Evolutionary conservation across 345 rosid species (phyloP), one percentile per base, ranked within the genome.

Genomic region (Eutrema heterophyllum): DNA sequence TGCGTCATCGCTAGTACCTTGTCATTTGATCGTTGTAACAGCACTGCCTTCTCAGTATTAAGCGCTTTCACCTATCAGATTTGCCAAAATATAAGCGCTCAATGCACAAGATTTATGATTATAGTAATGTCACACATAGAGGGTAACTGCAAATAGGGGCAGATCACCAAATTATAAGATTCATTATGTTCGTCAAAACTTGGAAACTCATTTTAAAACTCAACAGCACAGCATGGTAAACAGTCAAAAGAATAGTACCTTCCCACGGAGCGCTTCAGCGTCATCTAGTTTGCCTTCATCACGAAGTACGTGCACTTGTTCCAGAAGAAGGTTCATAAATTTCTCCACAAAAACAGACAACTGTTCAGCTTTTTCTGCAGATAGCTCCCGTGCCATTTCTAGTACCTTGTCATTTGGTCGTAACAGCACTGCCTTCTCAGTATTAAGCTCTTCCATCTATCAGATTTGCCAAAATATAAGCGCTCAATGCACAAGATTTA

Each of bases 271-370:
- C 44, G 98, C 98, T 85, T 96, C 97, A 78, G 99, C 99, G 86
- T 96, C 97, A 74, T 96, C 99, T 66, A 96, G 97, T 83, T 96
- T 92, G 55, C 98, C 99, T 77, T 87, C 91, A 84, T 96, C 99
- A 59, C 99, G 98, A 55, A 96, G 96, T 46, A 87, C 80, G 69
- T 96, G 98, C 66, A 92, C 99, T 83, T 96, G 99, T 76, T 85
- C 99, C 52, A n/a, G n/a, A n/a, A 96, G 85, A 51, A 92, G 84
- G 78, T 89, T 90, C 82, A 92, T 96, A 63, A 92, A 83, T 79
- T 92, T 92, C 79, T 90, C 97, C 85, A 92, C 98, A 83, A 92
- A 75, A 45, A 88, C 87, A 72, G 97, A 81, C 67, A 95, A 57
- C 57, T 84, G 97, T 81, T 92, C 96, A 71, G 94, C 79, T 78